These are phyloP conservation scores for Eimeria necatrix DNA, from an alignment of 169 alveolate genomes.

Conservation along the genomic window DNA sequence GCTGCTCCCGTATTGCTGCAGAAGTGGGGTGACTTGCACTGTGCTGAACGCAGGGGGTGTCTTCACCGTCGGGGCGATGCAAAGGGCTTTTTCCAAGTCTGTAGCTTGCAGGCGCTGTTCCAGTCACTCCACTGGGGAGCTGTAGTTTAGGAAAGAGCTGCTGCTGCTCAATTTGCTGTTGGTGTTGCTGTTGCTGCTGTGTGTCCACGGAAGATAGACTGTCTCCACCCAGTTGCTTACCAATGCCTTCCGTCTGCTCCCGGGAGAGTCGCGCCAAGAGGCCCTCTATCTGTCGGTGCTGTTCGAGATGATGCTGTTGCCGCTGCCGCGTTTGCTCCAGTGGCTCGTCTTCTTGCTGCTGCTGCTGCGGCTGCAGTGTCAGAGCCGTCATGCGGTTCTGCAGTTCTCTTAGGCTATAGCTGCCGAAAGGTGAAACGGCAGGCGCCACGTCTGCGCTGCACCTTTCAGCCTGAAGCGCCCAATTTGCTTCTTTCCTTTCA, in stretches of 20 bases:
- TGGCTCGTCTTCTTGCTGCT: slow-evolving; percentile 31
- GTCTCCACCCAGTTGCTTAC: slow-evolving; percentile 7
- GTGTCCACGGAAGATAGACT: background rate
- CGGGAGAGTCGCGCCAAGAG: slow-evolving; percentile 67
- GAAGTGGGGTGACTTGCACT: slow-evolving; percentile 65
- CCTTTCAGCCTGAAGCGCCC: slow-evolving; percentile 58
- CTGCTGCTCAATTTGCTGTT: slow-evolving; percentile 55
- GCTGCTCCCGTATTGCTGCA: slow-evolving; percentile 31
- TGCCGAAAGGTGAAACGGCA: slow-evolving; percentile 32
- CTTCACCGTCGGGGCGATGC: slow-evolving; percentile 75
- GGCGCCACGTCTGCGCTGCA: slow-evolving; percentile 39
- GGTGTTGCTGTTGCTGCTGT: slow-evolving; percentile 42
- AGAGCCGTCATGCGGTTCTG: slow-evolving; percentile 73
- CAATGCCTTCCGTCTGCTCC: slow-evolving; percentile 17
- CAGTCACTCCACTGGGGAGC: slow-evolving; percentile 60
- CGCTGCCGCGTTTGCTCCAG: slow-evolving; percentile 47
- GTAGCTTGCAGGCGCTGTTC: slow-evolving; percentile 47
- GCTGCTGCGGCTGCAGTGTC: slow-evolving; percentile 74
- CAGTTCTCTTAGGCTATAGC: slow-evolving; percentile 64
- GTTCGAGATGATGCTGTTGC: slow-evolving; percentile 45
- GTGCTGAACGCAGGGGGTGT: slow-evolving; percentile 73
- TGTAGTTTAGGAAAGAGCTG: slow-evolving; percentile 47
- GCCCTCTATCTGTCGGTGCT: slow-evolving; percentile 68
- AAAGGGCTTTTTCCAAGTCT: slow-evolving; percentile 71
- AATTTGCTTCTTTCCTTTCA: slow-evolving; percentile 27